Percentiles rank a stretch among this genome's conserved stretches.
Conservation (phyloP, 768 basidiomycete species). For the Strobilomyces dryophilus region DNA sequence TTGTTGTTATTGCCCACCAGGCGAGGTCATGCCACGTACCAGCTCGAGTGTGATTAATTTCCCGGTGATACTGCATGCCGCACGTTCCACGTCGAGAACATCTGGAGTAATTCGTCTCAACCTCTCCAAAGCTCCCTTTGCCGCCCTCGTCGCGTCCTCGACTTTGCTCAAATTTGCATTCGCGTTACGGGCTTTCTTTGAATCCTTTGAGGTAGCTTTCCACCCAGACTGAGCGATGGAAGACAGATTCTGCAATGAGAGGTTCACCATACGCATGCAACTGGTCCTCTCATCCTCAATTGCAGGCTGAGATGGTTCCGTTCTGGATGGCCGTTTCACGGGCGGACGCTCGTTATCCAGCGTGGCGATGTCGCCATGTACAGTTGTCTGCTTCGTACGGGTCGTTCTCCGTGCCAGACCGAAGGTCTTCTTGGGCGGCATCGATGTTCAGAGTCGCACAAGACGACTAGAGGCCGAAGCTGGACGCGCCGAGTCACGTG, state of each 20-base stretch:
- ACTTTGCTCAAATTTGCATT: slow-evolving; percentile 32
- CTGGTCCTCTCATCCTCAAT: slow-evolving; percentile 36
- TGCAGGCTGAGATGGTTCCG: not conserved
- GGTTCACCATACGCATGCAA: slow-evolving; percentile 64
- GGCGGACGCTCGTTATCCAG: slow-evolving; percentile 28
- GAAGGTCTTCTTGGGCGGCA: slow-evolving; percentile 3
- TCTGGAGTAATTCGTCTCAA: slow-evolving; percentile 45
- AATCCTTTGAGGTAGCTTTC: slow-evolving; percentile 36
- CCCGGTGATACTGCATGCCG: slow-evolving; percentile 61
- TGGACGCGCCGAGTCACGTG: not conserved
- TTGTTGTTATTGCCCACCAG: not conserved
- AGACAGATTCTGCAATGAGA: slow-evolving; percentile 55
- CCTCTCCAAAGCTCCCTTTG: slow-evolving; percentile 40
- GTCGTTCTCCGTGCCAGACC: slow-evolving; percentile 10
- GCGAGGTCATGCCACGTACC: slow-evolving; percentile 42
- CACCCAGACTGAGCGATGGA: slow-evolving; percentile 52
- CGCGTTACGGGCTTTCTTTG: slow-evolving; percentile 18
- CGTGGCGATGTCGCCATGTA: not conserved
- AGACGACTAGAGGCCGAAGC: not conserved
- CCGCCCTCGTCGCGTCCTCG: slow-evolving; percentile 32
- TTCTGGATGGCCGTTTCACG: slow-evolving; percentile 17
- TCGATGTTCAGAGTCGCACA: not conserved
- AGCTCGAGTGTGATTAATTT: slow-evolving; percentile 67
- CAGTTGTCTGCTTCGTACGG: slow-evolving; percentile 9
- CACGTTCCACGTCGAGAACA: slow-evolving; percentile 67